These are phyloP conservation scores for Poa pratensis DNA, from an alignment of 176 grass and related monocot genomes.

Conservation along the genomic window DNA sequence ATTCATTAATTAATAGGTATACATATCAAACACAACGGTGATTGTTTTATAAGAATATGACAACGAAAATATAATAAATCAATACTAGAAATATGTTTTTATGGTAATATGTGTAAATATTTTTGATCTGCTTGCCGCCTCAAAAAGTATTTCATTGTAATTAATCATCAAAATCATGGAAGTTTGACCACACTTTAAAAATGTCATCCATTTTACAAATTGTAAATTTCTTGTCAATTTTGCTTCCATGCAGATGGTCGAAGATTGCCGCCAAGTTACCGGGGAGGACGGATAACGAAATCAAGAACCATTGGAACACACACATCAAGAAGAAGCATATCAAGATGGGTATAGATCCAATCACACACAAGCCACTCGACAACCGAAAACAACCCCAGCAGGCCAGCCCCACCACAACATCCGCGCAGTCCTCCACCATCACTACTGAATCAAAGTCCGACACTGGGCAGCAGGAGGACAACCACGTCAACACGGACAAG, in stretches of 20 bases:
- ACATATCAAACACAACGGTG: neutral
- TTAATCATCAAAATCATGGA: neutral
- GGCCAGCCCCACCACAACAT: conserved; percentile 43
- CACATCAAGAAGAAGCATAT: conserved; percentile 99
- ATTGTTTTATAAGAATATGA: neutral
- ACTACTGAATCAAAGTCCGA: conserved; percentile 55
- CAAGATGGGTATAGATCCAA: conserved; percentile 87
- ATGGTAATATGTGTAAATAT: neutral
- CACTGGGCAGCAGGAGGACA: conserved; percentile 6
- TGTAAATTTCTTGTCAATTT: neutral
- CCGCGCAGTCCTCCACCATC: conserved; percentile 50
- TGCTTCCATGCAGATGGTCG: conserved; percentile 66
- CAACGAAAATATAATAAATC: neutral
- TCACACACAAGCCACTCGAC: conserved; percentile 65
- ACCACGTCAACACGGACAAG: neutral
- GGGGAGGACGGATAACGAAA: conserved; percentile 91
- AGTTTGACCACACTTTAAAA: neutral
- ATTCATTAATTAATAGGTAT: neutral
- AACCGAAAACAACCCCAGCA: neutral
- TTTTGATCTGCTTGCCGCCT: neutral
- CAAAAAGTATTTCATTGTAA: neutral
- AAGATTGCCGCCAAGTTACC: conserved; percentile 91
- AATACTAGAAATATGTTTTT: neutral
- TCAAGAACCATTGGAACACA: conserved; percentile 99
- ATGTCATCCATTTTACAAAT: neutral